Evolutionary conservation across 2,329 filamentous ascomycete species (phyloP).

Genomic region (Ascochyta pisi): DNA sequence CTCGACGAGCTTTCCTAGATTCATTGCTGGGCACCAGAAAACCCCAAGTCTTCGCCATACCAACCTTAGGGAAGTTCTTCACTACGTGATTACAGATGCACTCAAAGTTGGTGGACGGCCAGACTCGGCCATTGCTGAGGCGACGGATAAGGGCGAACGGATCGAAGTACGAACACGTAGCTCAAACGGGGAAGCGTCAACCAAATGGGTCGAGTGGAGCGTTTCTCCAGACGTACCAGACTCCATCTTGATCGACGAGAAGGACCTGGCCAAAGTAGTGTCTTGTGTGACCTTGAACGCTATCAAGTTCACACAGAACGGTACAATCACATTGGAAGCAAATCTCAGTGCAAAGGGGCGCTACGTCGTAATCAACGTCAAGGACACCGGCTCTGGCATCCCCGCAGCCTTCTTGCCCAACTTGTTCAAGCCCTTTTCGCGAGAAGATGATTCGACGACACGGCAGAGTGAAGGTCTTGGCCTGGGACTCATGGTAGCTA

Average conservation of each 20-base stretch:
- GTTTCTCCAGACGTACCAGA: constrained; percentile 60
- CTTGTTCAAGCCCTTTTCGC: constrained; percentile 73
- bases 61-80: constrained; percentile 57
- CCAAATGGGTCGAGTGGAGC: constrained; percentile 58
- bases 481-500: constrained; percentile 73
- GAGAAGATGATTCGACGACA: constrained; percentile 72
- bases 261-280: constrained; percentile 68
- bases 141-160: constrained; percentile 56
- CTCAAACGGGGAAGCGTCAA: constrained; percentile 53
- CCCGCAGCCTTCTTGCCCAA: constrained; percentile 69
- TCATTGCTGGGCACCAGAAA: constrained; percentile 50
- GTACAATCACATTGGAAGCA: constrained; percentile 64
- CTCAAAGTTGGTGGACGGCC: constrained; percentile 60
- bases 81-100: constrained; percentile 60
- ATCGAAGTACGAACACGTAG: constrained; percentile 57
- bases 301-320: constrained; percentile 73
- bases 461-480: constrained; percentile 72
- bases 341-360: constrained; percentile 59
- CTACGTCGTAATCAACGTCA: constrained; percentile 67
- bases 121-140: constrained; percentile 58
- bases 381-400: constrained; percentile 73
- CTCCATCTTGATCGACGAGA: constrained; percentile 66
- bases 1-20: constrained; percentile 39
- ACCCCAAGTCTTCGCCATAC: constrained; percentile 57
- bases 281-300: constrained; percentile 71